These are phyloP conservation scores for Chloromonas sp. DNA, from an alignment of 163 green algal genomes.

Conservation along the genomic window DNA sequence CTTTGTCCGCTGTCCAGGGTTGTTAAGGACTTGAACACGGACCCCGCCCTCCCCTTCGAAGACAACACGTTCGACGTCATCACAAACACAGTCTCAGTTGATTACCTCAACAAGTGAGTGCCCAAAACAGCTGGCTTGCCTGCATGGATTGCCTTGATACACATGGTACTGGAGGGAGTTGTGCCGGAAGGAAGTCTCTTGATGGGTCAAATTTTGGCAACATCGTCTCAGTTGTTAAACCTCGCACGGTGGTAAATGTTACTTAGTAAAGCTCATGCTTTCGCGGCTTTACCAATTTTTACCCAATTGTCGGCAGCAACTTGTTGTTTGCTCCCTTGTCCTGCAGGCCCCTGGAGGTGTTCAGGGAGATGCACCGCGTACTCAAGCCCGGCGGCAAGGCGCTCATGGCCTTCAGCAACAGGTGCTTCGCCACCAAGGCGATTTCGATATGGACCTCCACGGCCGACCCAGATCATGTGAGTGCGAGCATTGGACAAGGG, in stretches of 20 bases:
- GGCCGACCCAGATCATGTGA: slow-evolving; percentile 63
- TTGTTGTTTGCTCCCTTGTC: too few species aligned
- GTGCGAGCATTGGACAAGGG: slow-evolving; percentile 18
- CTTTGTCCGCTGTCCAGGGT: background rate
- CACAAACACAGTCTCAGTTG: slow-evolving; percentile 77
- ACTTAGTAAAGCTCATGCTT: too few species aligned
- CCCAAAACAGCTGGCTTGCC: background rate
- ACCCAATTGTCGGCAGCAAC: too few species aligned
- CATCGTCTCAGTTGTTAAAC: too few species aligned
- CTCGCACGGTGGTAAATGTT: too few species aligned
- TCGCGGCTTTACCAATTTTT: too few species aligned
- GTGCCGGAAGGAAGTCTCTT: background rate
- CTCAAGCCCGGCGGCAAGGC: slow-evolving; percentile 80
- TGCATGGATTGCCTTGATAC: background rate
- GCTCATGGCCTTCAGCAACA: slow-evolving; percentile 84
- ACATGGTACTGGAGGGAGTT: background rate
- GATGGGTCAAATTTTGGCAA: too few species aligned
- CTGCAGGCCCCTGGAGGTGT: slow-evolving; percentile 43
- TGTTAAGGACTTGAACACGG: slow-evolving; percentile 69
- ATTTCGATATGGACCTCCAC: slow-evolving; percentile 76
- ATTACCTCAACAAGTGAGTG: slow-evolving; percentile 76
- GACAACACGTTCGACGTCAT: slow-evolving; percentile 85
- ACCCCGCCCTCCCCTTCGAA: slow-evolving; percentile 75
- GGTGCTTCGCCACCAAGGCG: slow-evolving; percentile 54
- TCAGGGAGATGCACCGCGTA: slow-evolving; percentile 81